Evolutionary conservation across 805 yeast genomes (phyloP).

Genomic region (Soucietia sequanensis): DNA sequence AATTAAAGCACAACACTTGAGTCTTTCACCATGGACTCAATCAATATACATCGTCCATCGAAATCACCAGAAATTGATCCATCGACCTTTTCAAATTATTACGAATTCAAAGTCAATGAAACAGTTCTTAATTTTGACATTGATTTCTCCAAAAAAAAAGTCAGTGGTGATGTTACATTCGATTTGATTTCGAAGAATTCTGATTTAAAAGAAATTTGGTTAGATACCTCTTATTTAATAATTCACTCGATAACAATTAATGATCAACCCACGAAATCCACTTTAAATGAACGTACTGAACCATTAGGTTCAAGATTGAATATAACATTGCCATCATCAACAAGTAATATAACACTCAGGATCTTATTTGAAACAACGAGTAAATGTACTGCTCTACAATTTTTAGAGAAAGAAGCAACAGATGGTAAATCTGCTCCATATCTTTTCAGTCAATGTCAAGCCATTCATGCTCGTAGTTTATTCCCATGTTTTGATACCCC

Average conservation of each 20-base stretch:
- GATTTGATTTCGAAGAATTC: constrained; percentile 30
- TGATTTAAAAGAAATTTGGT: constrained; percentile 38
- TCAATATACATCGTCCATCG: not conserved
- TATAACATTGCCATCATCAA: constrained; percentile 19
- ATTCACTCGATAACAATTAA: constrained; percentile 47
- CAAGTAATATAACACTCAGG: constrained; percentile 21
- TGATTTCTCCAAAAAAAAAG: constrained; percentile 49
- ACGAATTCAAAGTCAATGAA: constrained; percentile 45
- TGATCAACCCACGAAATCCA: constrained; percentile 27
- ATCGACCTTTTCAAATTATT: constrained; percentile 76
- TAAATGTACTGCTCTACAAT: constrained; percentile 81
- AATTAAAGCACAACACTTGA: too few species aligned
- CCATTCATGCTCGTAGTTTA: constrained; percentile 84
- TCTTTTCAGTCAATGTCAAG: constrained; percentile 87
- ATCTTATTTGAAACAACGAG: constrained; percentile 69
- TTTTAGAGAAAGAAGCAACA: constrained; percentile 73
- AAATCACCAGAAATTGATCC: constrained; percentile 45
- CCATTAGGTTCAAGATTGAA: constrained; percentile 61
- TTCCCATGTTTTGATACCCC: constrained; percentile 94
- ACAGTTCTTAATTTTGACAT: constrained; percentile 56
- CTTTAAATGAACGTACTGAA: constrained; percentile 41
- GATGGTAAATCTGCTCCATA: constrained; percentile 68
- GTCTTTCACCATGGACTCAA: not conserved
- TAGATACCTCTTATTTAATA: constrained; percentile 69
- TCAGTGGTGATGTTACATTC: constrained; percentile 57